phyloP scores from a whole-genome alignment of 208 protist genomes.

The Leishmania amazonensis region DNA sequence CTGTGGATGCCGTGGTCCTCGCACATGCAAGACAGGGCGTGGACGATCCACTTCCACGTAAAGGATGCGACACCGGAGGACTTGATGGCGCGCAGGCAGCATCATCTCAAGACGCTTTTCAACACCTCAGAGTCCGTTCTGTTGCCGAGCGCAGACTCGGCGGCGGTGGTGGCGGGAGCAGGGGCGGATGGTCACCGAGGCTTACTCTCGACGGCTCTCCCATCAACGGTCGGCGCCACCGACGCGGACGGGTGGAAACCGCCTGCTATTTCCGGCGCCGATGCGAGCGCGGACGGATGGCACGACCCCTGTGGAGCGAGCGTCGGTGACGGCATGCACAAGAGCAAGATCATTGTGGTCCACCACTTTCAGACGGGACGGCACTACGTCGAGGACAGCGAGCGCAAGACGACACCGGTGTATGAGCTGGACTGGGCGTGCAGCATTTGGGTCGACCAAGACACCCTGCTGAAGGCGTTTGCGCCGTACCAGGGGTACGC shows the following conservation, averaged over 20 bases:
- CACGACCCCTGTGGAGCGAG: background rate
- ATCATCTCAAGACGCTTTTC: slow-evolving; percentile 13
- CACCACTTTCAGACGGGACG: slow-evolving; percentile 59
- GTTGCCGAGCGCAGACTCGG: slow-evolving; percentile 4
- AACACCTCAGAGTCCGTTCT: slow-evolving; percentile 15
- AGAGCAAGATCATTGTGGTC: slow-evolving; percentile 38
- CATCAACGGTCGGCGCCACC: background rate
- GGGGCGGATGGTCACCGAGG: background rate
- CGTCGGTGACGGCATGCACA: background rate
- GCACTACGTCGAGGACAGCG: slow-evolving; percentile 52
- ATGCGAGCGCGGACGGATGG: background rate
- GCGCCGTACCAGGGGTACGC: slow-evolving; percentile 11
- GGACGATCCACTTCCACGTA: slow-evolving; percentile 48
- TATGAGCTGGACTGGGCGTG: slow-evolving; percentile 68
- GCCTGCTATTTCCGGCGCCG: background rate
- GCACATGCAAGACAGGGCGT: slow-evolving; percentile 65
- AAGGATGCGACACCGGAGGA: slow-evolving; percentile 27
- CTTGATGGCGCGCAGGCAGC: slow-evolving; percentile 23
- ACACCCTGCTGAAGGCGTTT: slow-evolving; percentile 23
- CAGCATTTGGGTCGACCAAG: slow-evolving; percentile 47
- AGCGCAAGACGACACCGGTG: slow-evolving; percentile 35
- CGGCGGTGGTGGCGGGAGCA: background rate
- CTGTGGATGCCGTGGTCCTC: slow-evolving; percentile 68
- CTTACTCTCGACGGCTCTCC: background rate
- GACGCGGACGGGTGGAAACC: background rate